Percentiles rank a stretch among this genome's conserved stretches.
phyloP scores from a whole-genome alignment of 2,329 filamentous ascomycete genomes.

The Cladosporium velox region DNA sequence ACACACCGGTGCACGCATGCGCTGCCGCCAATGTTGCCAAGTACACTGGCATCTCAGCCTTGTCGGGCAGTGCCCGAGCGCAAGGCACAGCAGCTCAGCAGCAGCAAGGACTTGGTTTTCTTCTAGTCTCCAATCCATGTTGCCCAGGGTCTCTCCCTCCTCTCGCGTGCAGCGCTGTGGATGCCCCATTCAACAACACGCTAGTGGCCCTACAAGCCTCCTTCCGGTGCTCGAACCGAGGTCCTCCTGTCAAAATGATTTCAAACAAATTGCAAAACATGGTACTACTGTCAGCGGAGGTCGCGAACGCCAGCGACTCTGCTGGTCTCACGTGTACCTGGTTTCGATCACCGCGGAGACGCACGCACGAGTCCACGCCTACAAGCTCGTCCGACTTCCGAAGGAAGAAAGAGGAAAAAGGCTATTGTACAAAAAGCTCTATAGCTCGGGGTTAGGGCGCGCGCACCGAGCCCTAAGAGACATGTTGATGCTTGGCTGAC shows the following conservation, averaged over 20 bases:
- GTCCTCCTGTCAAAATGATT: neutral
- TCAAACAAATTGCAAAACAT: neutral
- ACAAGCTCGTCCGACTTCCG: neutral
- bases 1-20: neutral
- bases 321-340: neutral
- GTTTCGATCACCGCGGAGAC: neutral
- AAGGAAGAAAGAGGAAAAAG: neutral
- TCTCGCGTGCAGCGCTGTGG: conserved; percentile 9
- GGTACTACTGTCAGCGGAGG: neutral
- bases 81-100: neutral
- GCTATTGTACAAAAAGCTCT: neutral
- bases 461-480: conserved; percentile 12
- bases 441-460: conserved; percentile 9
- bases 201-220: conserved; percentile 13
- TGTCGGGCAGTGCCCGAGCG: neutral
- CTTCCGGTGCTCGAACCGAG: conserved; percentile 1
- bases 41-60: conserved; percentile 7
- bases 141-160: neutral
- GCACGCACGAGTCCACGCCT: neutral
- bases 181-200: neutral
- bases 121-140: neutral
- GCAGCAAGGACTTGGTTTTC: neutral
- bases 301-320: neutral
- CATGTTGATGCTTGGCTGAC: conserved; percentile 16
- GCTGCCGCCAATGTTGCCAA: neutral